Base-by-base conservation (phyloP, 2,329 filamentous ascomycete species). In the Xylariaceae sp. region DNA sequence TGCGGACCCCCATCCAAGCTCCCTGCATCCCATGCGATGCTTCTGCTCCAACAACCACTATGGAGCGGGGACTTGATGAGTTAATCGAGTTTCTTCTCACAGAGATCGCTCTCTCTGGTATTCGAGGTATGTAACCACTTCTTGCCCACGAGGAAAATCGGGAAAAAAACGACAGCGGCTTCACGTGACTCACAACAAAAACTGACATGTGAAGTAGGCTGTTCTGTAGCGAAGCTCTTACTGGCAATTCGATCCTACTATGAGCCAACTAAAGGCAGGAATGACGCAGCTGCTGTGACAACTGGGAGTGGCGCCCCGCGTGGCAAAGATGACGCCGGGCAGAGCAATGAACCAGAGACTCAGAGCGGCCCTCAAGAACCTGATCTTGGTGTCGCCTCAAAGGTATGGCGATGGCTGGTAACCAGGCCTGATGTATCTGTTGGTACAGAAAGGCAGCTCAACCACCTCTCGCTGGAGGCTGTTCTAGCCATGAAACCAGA, bases 31-130 rank as follows among this genome's bases (percentile, higher is more conserved):
- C 35, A 32, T 30, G 33, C 22, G 39, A 55, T 53, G 51, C 21
- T 36, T 43, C 17, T 31, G 29, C 26, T 28, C 31, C 23, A 14
- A 19, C 33, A 26, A 31, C 36, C 50, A 55, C 37, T 17, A 61
- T 61, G 57, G 54, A 53, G 29, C 56, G 49, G 42, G 63, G 61
- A 44, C 57, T 66, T 38, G 64, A 67, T 47, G 60, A 61, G 47
- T 50, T 67, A 46, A 56, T 67, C 32, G 63, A 67, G 45, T 59
- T 56, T 39, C 59, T 67, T 38, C 52, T 67, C 36, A 56, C 52
- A 2, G 61, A 67, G 51, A 63, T 64, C 26, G 62, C 62, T 13
- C 65, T 64, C 46, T 59, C 58, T 22, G 63, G 64, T 21, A 53
- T 60, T 34, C 53, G 53, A 42, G 63, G 64, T 67, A 38, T 49